phyloP scores from a whole-genome alignment of 805 yeast genomes.

The Hanseniaspora mollemarum region DNA sequence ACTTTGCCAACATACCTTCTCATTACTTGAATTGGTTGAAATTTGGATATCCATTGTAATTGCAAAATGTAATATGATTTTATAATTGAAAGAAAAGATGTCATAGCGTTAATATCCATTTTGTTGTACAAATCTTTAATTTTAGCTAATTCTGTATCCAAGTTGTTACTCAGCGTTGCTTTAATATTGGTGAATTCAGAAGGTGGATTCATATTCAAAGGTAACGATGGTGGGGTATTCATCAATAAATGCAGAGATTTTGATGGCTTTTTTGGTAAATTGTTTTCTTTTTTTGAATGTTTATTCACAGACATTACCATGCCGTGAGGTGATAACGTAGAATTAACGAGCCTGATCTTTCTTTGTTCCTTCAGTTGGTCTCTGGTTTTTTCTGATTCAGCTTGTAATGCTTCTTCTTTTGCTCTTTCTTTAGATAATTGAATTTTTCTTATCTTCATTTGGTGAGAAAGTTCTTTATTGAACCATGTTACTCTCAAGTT shows the following conservation, averaged over 20 bases:
- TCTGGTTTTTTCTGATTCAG: not conserved
- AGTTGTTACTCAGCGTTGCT: not conserved
- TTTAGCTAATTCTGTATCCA: not conserved
- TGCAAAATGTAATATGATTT: constrained; percentile 3
- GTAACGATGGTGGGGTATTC: not conserved
- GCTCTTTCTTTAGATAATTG: not conserved
- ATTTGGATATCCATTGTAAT: constrained; percentile 7
- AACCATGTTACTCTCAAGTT: not conserved
- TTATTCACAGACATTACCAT: not conserved
- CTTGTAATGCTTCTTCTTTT: not conserved
- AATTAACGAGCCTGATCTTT: not conserved
- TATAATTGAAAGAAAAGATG: not conserved
- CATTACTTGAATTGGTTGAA: not conserved
- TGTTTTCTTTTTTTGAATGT: not conserved
- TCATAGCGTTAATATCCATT: constrained; percentile 1
- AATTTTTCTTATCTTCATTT: constrained; percentile 1
- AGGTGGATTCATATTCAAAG: not conserved
- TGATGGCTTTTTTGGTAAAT: not conserved
- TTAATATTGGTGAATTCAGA: not conserved
- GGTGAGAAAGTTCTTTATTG: constrained; percentile 4
- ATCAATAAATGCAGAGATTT: not conserved
- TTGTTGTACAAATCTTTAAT: not conserved
- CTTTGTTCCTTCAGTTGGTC: not conserved
- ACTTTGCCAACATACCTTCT: not conserved
- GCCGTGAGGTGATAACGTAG: not conserved